Evolutionary conservation across 352 stramenopile genomes (phyloP).

Genomic region (Phytophthora colocasiae): DNA sequence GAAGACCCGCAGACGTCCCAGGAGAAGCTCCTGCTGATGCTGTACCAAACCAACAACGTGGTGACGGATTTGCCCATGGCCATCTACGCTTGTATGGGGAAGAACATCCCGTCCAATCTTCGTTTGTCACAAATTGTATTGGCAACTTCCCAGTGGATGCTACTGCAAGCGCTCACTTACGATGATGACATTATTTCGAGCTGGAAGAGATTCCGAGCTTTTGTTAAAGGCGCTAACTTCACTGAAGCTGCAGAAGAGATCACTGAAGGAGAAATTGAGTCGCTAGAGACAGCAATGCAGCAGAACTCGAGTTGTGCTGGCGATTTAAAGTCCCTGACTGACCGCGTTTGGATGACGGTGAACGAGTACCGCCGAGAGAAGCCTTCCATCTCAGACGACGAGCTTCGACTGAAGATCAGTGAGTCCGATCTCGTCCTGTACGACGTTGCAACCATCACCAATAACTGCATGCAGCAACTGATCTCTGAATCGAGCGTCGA

Average conservation of each 20-base stretch:
- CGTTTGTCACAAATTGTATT: slow-evolving; percentile 17
- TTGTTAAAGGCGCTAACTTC: slow-evolving; percentile 27
- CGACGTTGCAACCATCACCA: slow-evolving; percentile 50
- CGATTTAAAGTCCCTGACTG: slow-evolving; percentile 44
- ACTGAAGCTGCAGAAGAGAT: slow-evolving; percentile 20
- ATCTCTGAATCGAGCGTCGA: slow-evolving; percentile 19
- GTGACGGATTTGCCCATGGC: slow-evolving; percentile 19
- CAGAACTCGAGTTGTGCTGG: slow-evolving; percentile 42
- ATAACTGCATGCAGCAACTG: slow-evolving; percentile 43
- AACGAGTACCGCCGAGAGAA: slow-evolving; percentile 40
- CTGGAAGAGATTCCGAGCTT: slow-evolving; percentile 17
- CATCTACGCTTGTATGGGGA: slow-evolving; percentile 21
- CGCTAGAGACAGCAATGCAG: slow-evolving; percentile 38
- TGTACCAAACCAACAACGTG: slow-evolving; percentile 31
- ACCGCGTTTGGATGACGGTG: slow-evolving; percentile 44
- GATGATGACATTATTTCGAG: slow-evolving; percentile 20
- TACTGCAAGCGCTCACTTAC: slow-evolving; percentile 15
- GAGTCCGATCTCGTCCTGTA: slow-evolving; percentile 55
- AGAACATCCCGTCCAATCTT: slow-evolving; percentile 15
- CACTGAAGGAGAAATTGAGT: slow-evolving; percentile 19
- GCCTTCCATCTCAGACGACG: slow-evolving; percentile 33
- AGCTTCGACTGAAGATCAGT: slow-evolving; percentile 46
- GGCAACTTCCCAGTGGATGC: slow-evolving; percentile 20
- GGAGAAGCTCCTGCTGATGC: slow-evolving; percentile 16
- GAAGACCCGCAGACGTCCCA: slow-evolving; percentile 24